These are phyloP conservation scores for Taiwanofungus camphoratus DNA, from an alignment of 1,284 basidiomycete genomes.

Conservation along the genomic window DNA sequence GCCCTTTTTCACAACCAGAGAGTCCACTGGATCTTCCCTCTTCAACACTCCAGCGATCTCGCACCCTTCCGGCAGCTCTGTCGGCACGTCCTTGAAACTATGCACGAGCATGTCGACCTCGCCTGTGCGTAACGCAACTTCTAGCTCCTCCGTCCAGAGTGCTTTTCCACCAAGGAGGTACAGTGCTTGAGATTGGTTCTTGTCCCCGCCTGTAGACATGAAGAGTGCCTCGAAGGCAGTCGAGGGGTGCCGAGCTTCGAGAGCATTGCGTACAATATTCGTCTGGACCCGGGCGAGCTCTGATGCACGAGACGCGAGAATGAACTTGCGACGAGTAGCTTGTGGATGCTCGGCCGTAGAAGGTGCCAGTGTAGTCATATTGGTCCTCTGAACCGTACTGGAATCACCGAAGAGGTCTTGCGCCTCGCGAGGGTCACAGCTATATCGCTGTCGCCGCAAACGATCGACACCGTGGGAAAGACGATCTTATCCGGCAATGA, in stretches of 20 bases:
- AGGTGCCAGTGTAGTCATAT: neutral
- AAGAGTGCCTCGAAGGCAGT: conserved; percentile 67
- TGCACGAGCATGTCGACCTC: conserved; percentile 93
- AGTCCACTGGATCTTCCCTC: conserved; percentile 88
- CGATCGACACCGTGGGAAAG: too few relatives aligned
- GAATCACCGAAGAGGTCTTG: too few relatives aligned
- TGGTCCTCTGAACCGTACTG: neutral
- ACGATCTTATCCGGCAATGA: too few relatives aligned
- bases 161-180: conserved; percentile 83
- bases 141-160: conserved; percentile 94
- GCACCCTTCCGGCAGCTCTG: conserved; percentile 79
- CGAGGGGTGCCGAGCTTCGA: conserved; percentile 43
- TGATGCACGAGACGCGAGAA: conserved; percentile 80
- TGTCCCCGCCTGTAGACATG: conserved; percentile 90
- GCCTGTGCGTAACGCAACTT: conserved; percentile 70
- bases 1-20: conserved; percentile 82
- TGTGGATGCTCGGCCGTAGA: neutral
- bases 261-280: conserved; percentile 59
- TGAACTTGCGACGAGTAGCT: conserved; percentile 35
- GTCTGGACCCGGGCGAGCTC: conserved; percentile 88
- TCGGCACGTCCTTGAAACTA: conserved; percentile 93
- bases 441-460: too few relatives aligned
- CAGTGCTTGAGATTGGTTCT: conserved; percentile 80
- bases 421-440: too few relatives aligned
- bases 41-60: conserved; percentile 83